These are phyloP conservation scores for Pseudonitzschia multiseries DNA, from an alignment of 108 stramenopile species.

Conservation along the genomic window DNA sequence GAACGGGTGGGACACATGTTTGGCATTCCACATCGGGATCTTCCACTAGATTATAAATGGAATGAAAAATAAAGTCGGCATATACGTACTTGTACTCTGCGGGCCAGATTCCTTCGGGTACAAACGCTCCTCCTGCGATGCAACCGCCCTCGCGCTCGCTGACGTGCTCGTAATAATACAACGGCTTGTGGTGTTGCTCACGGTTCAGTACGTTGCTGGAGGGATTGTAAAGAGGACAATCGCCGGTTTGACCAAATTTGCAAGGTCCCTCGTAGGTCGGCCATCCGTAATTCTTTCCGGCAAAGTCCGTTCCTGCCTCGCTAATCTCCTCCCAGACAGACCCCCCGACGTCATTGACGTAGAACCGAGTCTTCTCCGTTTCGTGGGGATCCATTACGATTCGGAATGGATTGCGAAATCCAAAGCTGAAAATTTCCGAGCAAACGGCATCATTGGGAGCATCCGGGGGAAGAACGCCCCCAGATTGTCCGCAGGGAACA, in stretches of 20 bases:
- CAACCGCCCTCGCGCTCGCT: conserved; percentile 28
- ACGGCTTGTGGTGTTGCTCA: conserved; percentile 7
- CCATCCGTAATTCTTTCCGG: conserved; percentile 38
- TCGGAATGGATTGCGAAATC: conserved; percentile 43
- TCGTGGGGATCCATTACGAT: conserved; percentile 36
- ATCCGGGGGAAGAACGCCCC: neutral
- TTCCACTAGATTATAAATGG: conserved; percentile 21
- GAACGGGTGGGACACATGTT: conserved; percentile 13
- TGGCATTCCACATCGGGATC: conserved; percentile 2
- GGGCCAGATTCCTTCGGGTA: conserved; percentile 38
- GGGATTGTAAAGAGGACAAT: conserved; percentile 15
- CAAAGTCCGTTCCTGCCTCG: conserved; percentile 27
- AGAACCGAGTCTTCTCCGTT: conserved; percentile 19
- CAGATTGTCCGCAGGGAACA: conserved; percentile 19
- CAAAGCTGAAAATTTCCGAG: conserved; percentile 31
- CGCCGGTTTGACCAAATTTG: conserved; percentile 2
- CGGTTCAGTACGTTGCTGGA: neutral
- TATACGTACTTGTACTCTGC: conserved; percentile 30
- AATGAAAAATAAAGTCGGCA: conserved; percentile 33
- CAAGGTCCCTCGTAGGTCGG: conserved; percentile 38
- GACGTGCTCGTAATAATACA: conserved; percentile 33
- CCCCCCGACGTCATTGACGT: conserved; percentile 37
- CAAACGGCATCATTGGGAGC: conserved; percentile 16
- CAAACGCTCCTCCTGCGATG: conserved; percentile 31
- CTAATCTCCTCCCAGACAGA: conserved; percentile 38